Evolutionary conservation across 2,329 filamentous ascomycete species (phyloP), one percentile per base, ranked within the genome.

Genomic region (Coniella vitis): DNA sequence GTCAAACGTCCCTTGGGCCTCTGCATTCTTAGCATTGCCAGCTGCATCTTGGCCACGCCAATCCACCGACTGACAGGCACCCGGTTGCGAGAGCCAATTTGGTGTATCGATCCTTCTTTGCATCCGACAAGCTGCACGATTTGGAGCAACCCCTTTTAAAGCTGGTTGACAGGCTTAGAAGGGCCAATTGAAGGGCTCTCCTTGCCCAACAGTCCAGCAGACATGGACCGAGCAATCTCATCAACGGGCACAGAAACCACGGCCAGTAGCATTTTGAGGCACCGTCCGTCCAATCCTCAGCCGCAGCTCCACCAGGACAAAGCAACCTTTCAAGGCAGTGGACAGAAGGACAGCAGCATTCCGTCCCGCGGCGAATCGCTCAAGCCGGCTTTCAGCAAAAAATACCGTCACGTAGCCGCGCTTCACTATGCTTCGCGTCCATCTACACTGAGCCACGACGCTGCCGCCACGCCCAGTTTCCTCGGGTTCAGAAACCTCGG

Each of bases 401-500:
- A 90, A 65, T 97, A 97, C 71, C 86, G 89, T 57, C 93, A 98
- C 78, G 83, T 95, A 55, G 87, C 87, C 51, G 90, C 90, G 29
- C 82, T 94, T 32, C 93, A 98, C 67, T 82, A 83, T 7, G 65
- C 78, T 57, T 68, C 77, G 34, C 79, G 81, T 51, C 81, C 86
- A 7, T 95, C 91, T 20, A 90, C 86, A 59, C 74, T 97, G 41
- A 95, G 89, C 68, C 86, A 90, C 60, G 93, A 97, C 63, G 79
- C 88, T 2, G 69, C 78, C 39, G 72, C 71, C 10, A 73, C 83
- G 2, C 88, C 90, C 19, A 95, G 88, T 64, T 97, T 96, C 63
- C 70, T 95, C 14, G 93, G 93, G 1, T 97, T 98, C 63, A 78
- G 91, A 52, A 98, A 98, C 64, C 77, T 98, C 55, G 95, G 96